Conservation (phyloP, 2,329 filamentous ascomycete genomes). For the Aureobasidium sp. region DNA sequence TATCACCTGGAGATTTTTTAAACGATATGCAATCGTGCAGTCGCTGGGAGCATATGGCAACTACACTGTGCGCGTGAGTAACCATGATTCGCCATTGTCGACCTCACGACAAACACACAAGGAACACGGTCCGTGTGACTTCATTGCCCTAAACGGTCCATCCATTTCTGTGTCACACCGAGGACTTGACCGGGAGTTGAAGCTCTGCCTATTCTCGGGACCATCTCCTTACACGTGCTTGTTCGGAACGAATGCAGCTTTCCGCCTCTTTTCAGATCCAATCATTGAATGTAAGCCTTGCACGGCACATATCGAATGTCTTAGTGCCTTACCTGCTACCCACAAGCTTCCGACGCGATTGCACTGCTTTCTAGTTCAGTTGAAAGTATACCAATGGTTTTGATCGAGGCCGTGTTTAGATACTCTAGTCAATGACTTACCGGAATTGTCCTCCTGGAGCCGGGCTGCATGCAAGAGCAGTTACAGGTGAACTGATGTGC, state of each 20-base stretch:
- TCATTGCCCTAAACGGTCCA: background rate
- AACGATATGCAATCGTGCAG: background rate
- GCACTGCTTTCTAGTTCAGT: background rate
- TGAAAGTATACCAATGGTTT: background rate
- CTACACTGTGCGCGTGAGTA: background rate
- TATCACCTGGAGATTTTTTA: background rate
- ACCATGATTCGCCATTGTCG: background rate
- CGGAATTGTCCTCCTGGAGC: too few species aligned
- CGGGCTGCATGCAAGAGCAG: background rate
- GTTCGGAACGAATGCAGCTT: conserved; percentile 3
- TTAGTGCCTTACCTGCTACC: too few species aligned
- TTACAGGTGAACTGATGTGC: too few species aligned
- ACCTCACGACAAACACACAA: background rate
- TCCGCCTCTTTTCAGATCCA: conserved; percentile 4
- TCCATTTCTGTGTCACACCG: background rate
- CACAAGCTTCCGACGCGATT: background rate
- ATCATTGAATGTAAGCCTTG: background rate
- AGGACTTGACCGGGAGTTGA: background rate
- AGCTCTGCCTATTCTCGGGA: background rate
- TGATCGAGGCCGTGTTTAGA: background rate
- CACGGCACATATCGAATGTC: background rate
- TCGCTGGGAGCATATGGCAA: background rate
- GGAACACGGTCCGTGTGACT: background rate
- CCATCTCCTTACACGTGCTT: conserved; percentile 2
- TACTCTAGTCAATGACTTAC: too few species aligned